Evolutionary conservation across 768 basidiomycete species (phyloP), one percentile per base, ranked within the genome.

Genomic region (Tephrocybe sp.): DNA sequence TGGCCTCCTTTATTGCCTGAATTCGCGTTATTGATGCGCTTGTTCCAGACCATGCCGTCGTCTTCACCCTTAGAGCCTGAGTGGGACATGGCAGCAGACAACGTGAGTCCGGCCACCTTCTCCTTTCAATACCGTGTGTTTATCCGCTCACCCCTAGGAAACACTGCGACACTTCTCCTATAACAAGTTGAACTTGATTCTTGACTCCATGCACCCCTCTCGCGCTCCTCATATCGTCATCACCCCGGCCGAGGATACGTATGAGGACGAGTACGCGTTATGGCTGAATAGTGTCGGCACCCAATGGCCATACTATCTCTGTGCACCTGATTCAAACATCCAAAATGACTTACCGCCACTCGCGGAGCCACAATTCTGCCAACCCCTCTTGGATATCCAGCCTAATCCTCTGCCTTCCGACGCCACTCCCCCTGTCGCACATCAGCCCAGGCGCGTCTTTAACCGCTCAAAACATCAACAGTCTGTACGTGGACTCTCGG

Each of bases 201-300:
- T 79, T 11, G 75, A 78, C 47, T 80, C 78, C 19, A 47, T 58
- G 16, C 46, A 47, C 47, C 75, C 77, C 5, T 52, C 70, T 6
- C 31, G 64, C 5, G 60, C 69, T 1, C 80, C 80, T 0, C 77
- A 79, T 60, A 77, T 83, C 46, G 77, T 79, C 42, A 72, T 82
- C 38, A 76, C 78, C n/a, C 71, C 73, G 31, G 70, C 73, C 43
- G 63, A 68, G 47, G 69, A 74, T 37, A 57, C 53, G 2, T 62
- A 64, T 55, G 64, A 71, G 27, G 73, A 72, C 47, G 61, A 64
- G 33, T 61, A 59, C 25, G 62, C 58, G 4, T 63, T 66, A 1
- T 68, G 66, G 57, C 56, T 61, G 12, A 78, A 77, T 53, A 63
- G 69, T 45, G 54, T 66, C 23, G 59, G 65, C 39, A 62, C 59